A percentile compares a stretch with the other conserved stretches of the same genome.
phyloP scores from a whole-genome alignment of 169 alveolate genomes.

The Theileria orientalis region DNA sequence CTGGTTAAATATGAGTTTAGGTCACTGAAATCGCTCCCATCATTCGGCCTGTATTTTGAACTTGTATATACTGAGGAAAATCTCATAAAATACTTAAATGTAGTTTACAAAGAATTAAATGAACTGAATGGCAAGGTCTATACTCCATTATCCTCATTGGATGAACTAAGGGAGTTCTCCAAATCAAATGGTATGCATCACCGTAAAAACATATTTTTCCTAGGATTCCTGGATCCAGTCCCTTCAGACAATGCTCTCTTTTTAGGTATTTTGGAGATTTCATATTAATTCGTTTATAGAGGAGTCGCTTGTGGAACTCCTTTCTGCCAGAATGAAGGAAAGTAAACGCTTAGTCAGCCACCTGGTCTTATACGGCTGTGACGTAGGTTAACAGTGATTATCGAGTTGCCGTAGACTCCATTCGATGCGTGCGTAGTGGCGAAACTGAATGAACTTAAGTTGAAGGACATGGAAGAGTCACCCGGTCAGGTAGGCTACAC shows the following conservation, averaged over 20 bases:
- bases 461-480: too few species aligned
- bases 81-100: slow-evolving; percentile 6
- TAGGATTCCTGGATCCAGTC: neutral
- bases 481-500: too few species aligned
- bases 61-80: slow-evolving; percentile 6
- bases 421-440: too few species aligned
- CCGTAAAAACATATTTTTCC: neutral
- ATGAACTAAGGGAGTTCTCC: neutral
- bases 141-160: neutral
- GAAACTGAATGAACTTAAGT: too few species aligned
- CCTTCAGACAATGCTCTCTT: neutral
- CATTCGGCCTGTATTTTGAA: slow-evolving; percentile 8
- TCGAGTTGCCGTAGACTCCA: too few species aligned
- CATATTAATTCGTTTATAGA: neutral
- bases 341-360: neutral
- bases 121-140: neutral
- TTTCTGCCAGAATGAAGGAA: neutral
- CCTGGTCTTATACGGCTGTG: too few species aligned
- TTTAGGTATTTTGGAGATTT: neutral
- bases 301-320: slow-evolving; percentile 13
- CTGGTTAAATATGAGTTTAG: neutral
- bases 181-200: neutral
- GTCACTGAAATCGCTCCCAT: neutral
- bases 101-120: neutral
- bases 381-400: too few species aligned